Evolutionary conservation across 768 basidiomycete genomes (phyloP), one percentile per base, ranked within the genome.

Genomic region (Filobasidium floriforme): DNA sequence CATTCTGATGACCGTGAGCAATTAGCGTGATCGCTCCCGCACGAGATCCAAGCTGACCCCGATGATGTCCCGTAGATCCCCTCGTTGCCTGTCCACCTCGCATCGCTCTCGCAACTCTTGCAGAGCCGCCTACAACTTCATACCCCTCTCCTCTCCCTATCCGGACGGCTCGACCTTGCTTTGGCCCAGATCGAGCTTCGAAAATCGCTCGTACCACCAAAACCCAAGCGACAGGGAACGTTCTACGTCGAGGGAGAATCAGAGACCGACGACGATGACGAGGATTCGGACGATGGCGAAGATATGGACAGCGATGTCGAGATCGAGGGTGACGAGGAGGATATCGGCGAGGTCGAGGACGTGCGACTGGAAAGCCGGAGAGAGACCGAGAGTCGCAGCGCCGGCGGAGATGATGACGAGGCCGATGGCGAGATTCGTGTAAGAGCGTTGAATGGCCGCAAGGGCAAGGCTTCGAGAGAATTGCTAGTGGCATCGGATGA

Each of bases 101-200:
- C 93, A 1, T 86, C 86, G 5, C 83, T 99, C 24, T 90, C 79
- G 81, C 88, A 22, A 87, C 88, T 77, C 6, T 82, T 99, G 46
- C 85, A 88, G 1, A 83, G 87, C 40, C 86, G 96, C 24, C 80
- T 96, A 41, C 82, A 87, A 28, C 80, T 97, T 55, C 89, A 96
- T 69, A 88, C 91, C 69, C 89, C 87, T 65, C 82, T 99, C 22
- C 82, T 93, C 11, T 86, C 89, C 1, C 82, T 99, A 49, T 89
- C 86, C 66, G 96, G 96, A 29, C 86, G 91, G 65, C 82, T 98
- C 32, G 94, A 97, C 74, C 89, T 92, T 82, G 90, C 96, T 26
- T 83, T 97, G 59, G 88, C 91, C 0, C 96, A 98, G 75, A 89
- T 97, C 63, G 89, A 93, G 76, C 84, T 92, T 80, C 85, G 93